Conservation (phyloP, 202 grass and related monocot species). For the Panicum virgatum region DNA sequence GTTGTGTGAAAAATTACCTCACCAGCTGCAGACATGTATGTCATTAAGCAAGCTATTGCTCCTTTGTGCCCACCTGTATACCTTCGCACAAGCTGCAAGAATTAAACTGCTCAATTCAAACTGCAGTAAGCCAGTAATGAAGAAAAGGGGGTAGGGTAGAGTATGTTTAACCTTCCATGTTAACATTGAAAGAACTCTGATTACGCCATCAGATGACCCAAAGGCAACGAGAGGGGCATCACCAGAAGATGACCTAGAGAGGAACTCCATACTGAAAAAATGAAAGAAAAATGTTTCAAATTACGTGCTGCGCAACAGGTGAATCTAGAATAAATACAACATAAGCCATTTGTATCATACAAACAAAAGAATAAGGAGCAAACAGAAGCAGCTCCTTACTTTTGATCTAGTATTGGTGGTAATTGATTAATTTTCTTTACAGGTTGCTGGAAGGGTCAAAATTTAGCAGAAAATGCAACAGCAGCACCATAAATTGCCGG, state of each 20-base stretch:
- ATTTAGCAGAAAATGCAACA: slow-evolving; percentile 2
- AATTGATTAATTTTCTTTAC: background rate
- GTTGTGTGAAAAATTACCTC: slow-evolving; percentile 61
- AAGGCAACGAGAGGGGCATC: slow-evolving; percentile 97
- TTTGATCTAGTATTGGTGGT: slow-evolving; percentile 13
- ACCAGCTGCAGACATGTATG: slow-evolving; percentile 85
- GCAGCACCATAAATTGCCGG: background rate
- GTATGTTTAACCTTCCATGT: slow-evolving; percentile 87
- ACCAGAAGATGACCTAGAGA: slow-evolving; percentile 75
- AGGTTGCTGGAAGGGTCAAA: background rate
- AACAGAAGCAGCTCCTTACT: background rate
- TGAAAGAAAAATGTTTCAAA: slow-evolving; percentile 21
- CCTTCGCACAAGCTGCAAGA: slow-evolving; percentile 85
- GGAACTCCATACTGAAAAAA: slow-evolving; percentile 92
- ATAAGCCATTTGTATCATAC: background rate
- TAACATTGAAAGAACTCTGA: slow-evolving; percentile 99
- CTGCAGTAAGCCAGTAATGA: slow-evolving; percentile 14
- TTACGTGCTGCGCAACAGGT: slow-evolving; percentile 11
- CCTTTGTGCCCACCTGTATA: slow-evolving; percentile 99
- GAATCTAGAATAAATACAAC: slow-evolving; percentile 30
- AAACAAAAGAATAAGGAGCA: background rate
- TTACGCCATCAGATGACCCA: slow-evolving; percentile 92
- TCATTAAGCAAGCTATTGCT: slow-evolving; percentile 94
- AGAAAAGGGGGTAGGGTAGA: slow-evolving; percentile 23
- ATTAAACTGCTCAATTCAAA: slow-evolving; percentile 35